A percentile compares a stretch with the other conserved stretches of the same genome.
phyloP scores from a whole-genome alignment of 305 asterid species.

The Galium porrigens region DNA sequence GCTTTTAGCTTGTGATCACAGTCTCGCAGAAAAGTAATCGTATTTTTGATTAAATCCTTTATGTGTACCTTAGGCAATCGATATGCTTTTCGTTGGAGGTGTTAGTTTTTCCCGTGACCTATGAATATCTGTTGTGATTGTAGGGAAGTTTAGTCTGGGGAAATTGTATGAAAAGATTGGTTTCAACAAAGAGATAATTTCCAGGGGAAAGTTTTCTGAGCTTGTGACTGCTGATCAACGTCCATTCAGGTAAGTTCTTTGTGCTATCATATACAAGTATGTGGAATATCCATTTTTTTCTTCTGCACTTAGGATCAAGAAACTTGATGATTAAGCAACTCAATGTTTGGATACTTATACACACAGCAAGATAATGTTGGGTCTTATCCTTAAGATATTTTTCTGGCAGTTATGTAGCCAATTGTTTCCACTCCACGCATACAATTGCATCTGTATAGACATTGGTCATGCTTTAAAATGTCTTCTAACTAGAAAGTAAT shows the following conservation, averaged over 20 bases:
- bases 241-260: conserved; percentile 52
- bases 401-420: neutral
- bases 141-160: conserved; percentile 75
- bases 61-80: neutral
- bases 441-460: neutral
- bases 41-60: neutral
- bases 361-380: neutral
- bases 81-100: neutral
- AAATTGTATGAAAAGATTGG: conserved; percentile 67
- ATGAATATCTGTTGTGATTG: conserved; percentile 16
- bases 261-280: neutral
- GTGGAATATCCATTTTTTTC: neutral
- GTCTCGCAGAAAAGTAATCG: neutral
- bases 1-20: neutral
- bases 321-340: neutral
- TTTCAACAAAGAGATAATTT: conserved; percentile 71
- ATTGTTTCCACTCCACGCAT: neutral
- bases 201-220: conserved; percentile 74
- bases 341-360: neutral
- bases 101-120: neutral
- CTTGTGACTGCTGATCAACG: conserved; percentile 75
- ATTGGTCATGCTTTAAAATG: neutral
- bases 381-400: neutral
- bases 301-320: neutral
- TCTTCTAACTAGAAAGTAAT: neutral